phyloP scores from a whole-genome alignment of 352 stramenopile genomes.

The Aphanomyces euteiches region DNA sequence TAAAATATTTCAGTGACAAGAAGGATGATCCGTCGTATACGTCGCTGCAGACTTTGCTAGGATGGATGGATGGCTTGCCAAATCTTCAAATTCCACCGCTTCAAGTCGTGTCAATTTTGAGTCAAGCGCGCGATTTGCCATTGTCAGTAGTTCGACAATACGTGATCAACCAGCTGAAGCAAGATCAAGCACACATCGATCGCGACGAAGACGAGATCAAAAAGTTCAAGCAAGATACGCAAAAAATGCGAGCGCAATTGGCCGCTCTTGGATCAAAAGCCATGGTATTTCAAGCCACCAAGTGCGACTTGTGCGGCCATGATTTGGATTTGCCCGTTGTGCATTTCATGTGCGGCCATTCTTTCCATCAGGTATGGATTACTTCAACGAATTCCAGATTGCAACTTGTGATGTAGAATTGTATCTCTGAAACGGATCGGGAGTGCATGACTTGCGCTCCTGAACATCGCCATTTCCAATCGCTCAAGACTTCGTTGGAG shows the following conservation, averaged over 20 bases:
- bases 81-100: conserved; percentile 74
- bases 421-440: conserved; percentile 84
- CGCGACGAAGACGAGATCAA: conserved; percentile 85
- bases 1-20: conserved; percentile 86
- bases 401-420: conserved; percentile 42
- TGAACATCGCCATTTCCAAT: conserved; percentile 79
- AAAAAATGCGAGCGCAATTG: conserved; percentile 90
- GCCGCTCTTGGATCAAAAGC: conserved; percentile 73
- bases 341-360: conserved; percentile 90
- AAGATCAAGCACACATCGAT: conserved; percentile 77
- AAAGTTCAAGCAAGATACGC: conserved; percentile 79
- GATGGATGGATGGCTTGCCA: conserved; percentile 62
- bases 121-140: conserved; percentile 72
- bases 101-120: conserved; percentile 82
- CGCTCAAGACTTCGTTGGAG: conserved; percentile 82
- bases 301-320: conserved; percentile 86
- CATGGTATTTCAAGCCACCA: conserved; percentile 87
- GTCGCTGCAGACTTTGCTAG: conserved; percentile 72
- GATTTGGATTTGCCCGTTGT: conserved; percentile 87
- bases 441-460: conserved; percentile 87
- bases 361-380: conserved; percentile 61
- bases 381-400: not conserved
- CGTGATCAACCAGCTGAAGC: conserved; percentile 76
- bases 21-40: conserved; percentile 68
- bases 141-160: conserved; percentile 83